These are phyloP conservation scores for Talaromyces stipitatus DNA, from an alignment of 495 filamentous ascomycete species.

Conservation along the genomic window DNA sequence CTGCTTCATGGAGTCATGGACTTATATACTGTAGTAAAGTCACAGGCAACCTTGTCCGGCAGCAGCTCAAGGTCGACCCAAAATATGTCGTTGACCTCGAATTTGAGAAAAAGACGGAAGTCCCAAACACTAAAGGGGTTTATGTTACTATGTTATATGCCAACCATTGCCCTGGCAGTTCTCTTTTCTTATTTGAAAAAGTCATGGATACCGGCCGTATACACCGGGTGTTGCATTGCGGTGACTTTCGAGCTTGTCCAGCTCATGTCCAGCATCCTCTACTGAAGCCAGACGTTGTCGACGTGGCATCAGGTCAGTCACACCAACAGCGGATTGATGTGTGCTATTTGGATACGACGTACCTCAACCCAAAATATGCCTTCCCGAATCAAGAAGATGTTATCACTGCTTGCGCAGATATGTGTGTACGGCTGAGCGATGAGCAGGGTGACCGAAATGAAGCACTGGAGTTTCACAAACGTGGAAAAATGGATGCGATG, in stretches of 20 bases:
- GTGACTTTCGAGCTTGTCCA: conserved; percentile 87
- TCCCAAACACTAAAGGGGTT: conserved; percentile 72
- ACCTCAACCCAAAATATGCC: conserved; percentile 89
- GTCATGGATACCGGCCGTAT: conserved; percentile 49
- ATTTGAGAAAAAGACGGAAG: conserved; percentile 73
- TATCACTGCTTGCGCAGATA: conserved; percentile 77
- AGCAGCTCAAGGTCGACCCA: conserved; percentile 76
- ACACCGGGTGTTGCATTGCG: conserved; percentile 86
- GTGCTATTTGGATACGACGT: conserved; percentile 96
- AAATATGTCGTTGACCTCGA: conserved; percentile 80
- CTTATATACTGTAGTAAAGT: conserved; percentile 94
- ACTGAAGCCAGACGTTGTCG: conserved; percentile 63
- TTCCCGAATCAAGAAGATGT: conserved; percentile 88
- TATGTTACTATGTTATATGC: conserved; percentile 91
- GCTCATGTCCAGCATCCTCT: conserved; percentile 81
- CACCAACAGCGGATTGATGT: conserved; percentile 83
- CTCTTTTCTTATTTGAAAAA: conserved; percentile 89
- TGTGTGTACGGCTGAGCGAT: conserved; percentile 66
- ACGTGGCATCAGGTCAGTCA: conserved; percentile 57
- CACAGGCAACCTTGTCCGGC: conserved; percentile 81
- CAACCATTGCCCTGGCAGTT: conserved; percentile 95
- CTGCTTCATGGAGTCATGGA: conserved; percentile 81
- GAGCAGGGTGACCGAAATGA: conserved; percentile 44
- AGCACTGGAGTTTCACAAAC: conserved; percentile 43
- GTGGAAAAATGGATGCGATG: conserved; percentile 47